Evolutionary conservation across 1,284 basidiomycete species (phyloP).

Genomic region (Cryptococcus sp.): DNA sequence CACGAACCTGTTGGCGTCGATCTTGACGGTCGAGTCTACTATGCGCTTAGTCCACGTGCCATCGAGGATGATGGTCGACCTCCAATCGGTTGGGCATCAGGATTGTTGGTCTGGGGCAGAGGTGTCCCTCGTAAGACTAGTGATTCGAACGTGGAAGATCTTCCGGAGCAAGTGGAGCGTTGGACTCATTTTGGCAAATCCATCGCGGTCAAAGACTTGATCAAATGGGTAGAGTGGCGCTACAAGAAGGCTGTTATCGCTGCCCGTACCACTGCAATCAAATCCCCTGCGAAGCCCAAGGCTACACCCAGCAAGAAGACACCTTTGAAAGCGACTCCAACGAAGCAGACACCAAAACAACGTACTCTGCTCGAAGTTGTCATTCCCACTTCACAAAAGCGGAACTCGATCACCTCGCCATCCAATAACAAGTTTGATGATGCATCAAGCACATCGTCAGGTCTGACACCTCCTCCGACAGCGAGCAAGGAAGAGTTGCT

Average conservation of each 20-base stretch:
- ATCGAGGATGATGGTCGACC: slow-evolving; percentile 37
- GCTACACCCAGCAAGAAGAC: slow-evolving; percentile 13
- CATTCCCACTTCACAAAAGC: slow-evolving; percentile 8
- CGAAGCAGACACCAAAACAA: slow-evolving; percentile 9
- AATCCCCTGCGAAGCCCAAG: slow-evolving; percentile 7
- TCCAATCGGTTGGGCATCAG: slow-evolving; percentile 42
- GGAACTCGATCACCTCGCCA: not conserved
- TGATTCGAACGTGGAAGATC: slow-evolving; percentile 14
- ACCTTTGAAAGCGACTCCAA: slow-evolving; percentile 8
- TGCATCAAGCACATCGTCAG: slow-evolving; percentile 24
- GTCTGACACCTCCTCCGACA: slow-evolving; percentile 21
- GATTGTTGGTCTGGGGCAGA: slow-evolving; percentile 40
- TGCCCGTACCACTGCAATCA: slow-evolving; percentile 5
- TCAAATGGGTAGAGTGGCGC: slow-evolving; percentile 31
- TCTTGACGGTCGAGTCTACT: slow-evolving; percentile 43
- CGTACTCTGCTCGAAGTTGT: slow-evolving; percentile 19
- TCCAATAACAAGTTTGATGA: slow-evolving; percentile 1
- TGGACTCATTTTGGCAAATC: slow-evolving; percentile 44
- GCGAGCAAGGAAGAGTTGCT: slow-evolving; percentile 21
- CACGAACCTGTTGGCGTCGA: slow-evolving; percentile 41
- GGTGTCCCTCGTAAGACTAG: slow-evolving; percentile 21
- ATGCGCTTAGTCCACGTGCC: slow-evolving; percentile 29
- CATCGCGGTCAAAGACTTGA: slow-evolving; percentile 21
- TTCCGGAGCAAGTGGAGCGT: slow-evolving; percentile 28
- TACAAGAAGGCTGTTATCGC: slow-evolving; percentile 13